Base-by-base conservation (phyloP, 495 filamentous ascomycete species). In the Hypoxylon crocopeplum region DNA sequence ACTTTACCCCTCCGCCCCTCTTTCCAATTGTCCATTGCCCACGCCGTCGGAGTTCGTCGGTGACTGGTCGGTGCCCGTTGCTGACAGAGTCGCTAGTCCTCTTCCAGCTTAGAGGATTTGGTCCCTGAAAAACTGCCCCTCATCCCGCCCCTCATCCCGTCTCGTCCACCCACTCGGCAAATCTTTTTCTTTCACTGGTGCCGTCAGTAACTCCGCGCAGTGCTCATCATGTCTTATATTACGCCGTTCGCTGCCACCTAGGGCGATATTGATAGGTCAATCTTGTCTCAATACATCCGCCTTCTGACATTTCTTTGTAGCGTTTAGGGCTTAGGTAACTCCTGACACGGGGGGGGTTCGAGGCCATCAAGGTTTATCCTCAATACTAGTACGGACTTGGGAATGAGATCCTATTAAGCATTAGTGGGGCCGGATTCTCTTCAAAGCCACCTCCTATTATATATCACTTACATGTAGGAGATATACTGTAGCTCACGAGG, bases 51-150 rank as follows among this genome's bases (percentile, higher is more conserved):
- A 56, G 33, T 55, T 48, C 55, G 53, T 44, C 53, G 54, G 56
- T 55, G 49, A 56, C 30, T 54, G 50, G 58, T 42, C 17, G 38
- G 16, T 8, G 25, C 32, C 37, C 27, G 44, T 48, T 56, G 39
- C 51, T 62, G 56, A 57, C 46, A 24, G 38, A 3, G 6, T 29
- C 13, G 25, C 62, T 66, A 61, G 13, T 7, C 51, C n/a, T 5
- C 15, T 48, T 53, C 29, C 0, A 33, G 51, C 2, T 16, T 66
- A 66, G 51, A 57, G 56, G 46, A 61, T 62, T 49, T 57, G 46
- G 62, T 66, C 62, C 62, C 56, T 61, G 62, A 57, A 59, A 58
- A 59, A 59, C 34, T 67, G 63, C 63, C 63, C 63, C 63, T 67
- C 63, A 62, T 51, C 54, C 59, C 48, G 63, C 63, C 63, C 63